These are phyloP conservation scores for Jasminum sambac DNA, from an alignment of 257 asterid species.

Conservation along the genomic window DNA sequence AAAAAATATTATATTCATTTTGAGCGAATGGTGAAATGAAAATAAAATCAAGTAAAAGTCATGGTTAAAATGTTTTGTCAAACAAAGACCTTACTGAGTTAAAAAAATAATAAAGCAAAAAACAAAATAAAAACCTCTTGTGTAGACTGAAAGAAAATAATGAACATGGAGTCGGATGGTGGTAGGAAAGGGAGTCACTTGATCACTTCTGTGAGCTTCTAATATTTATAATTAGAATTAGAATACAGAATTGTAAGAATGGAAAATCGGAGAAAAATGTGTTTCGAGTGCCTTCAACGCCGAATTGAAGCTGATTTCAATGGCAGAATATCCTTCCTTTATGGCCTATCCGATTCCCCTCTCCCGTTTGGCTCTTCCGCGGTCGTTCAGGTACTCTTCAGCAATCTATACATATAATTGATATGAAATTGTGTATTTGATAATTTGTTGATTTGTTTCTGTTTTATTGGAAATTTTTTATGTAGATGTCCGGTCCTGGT, in stretches of 20 bases:
- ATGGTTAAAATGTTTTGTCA: too few relatives aligned
- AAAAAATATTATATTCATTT: too few relatives aligned
- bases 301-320: slow-evolving; percentile 69
- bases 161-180: not conserved
- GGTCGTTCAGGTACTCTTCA: slow-evolving; percentile 60
- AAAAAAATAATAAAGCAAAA: too few relatives aligned
- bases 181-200: not conserved
- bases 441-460: not conserved
- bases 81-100: too few relatives aligned
- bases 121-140: not conserved
- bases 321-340: slow-evolving; percentile 47
- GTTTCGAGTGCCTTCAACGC: slow-evolving; percentile 80
- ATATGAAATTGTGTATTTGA: not conserved
- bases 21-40: too few relatives aligned
- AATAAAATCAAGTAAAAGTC: too few relatives aligned
- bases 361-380: slow-evolving; percentile 79
- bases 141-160: not conserved
- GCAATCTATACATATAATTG: not conserved
- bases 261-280: slow-evolving; percentile 38
- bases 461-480: slow-evolving; percentile 2
- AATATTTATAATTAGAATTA: not conserved
- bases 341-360: slow-evolving; percentile 63
- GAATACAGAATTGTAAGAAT: slow-evolving; percentile 12
- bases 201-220: not conserved
- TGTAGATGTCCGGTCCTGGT: slow-evolving; percentile 49